A percentile compares a stretch with the other conserved stretches of the same genome.
Conservation (phyloP, 2,329 filamentous ascomycete species). For the Aspergillus sp. region DNA sequence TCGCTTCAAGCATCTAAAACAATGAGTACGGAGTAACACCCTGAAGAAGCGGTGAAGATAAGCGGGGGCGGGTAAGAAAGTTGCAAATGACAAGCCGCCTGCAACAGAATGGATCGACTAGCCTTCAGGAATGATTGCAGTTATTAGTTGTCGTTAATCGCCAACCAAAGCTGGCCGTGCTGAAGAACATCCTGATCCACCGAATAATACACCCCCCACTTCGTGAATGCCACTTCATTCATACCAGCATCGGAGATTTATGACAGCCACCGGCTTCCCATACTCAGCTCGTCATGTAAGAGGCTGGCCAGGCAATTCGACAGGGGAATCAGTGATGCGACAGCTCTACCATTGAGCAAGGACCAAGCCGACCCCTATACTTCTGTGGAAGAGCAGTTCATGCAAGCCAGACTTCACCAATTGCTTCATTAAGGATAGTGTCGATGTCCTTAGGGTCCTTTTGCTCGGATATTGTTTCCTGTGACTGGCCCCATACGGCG, state of each 20-base stretch:
- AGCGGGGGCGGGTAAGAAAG: not conserved
- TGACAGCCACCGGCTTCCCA: too few relatives aligned
- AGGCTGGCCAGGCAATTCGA: too few relatives aligned
- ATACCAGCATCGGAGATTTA: too few relatives aligned
- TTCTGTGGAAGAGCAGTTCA: not conserved
- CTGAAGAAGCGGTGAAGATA: slow-evolving; percentile 19
- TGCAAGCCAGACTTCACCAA: not conserved
- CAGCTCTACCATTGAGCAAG: not conserved
- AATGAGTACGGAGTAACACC: slow-evolving; percentile 1
- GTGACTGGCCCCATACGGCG: not conserved
- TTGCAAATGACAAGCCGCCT: not conserved
- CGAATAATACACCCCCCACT: too few relatives aligned
- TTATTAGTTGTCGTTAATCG: too few relatives aligned
- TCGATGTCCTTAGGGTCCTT: not conserved
- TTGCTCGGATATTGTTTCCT: not conserved
- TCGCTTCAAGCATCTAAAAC: slow-evolving; percentile 10
- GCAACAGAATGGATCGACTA: not conserved
- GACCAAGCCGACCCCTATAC: not conserved
- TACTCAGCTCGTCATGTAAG: too few relatives aligned
- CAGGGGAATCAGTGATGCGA: not conserved
- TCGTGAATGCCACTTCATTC: too few relatives aligned
- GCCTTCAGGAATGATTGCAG: not conserved
- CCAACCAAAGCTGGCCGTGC: too few relatives aligned
- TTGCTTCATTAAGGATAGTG: not conserved
- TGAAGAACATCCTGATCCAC: too few relatives aligned